Evolutionary conservation across 2,329 filamentous ascomycete species (phyloP).

Genomic region (Septoria linicola): DNA sequence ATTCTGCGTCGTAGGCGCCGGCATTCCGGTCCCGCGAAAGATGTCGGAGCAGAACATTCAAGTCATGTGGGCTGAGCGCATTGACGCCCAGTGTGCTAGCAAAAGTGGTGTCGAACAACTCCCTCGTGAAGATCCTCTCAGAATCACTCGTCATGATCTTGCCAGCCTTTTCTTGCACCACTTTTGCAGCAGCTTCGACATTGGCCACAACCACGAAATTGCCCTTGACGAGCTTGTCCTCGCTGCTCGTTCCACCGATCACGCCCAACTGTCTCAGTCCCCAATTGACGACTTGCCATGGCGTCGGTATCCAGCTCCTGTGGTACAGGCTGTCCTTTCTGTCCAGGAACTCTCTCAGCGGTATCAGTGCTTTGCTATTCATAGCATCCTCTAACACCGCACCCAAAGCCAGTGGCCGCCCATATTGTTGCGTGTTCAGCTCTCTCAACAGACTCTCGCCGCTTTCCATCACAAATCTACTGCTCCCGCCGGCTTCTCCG

Average conservation of each 20-base stretch:
- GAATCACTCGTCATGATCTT: constrained; percentile 38
- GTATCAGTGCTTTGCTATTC: constrained; percentile 66
- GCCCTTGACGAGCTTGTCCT: constrained; percentile 60
- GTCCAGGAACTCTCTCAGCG: constrained; percentile 65
- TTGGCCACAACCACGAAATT: constrained; percentile 67
- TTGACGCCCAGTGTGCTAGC: constrained; percentile 28
- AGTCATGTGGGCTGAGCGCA: constrained; percentile 43
- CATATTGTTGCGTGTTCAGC: constrained; percentile 74
- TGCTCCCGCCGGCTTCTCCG: constrained; percentile 36
- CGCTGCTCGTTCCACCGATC: constrained; percentile 28
- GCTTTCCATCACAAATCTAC: constrained; percentile 53
- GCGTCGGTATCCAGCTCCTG: constrained; percentile 65
- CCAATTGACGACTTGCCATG: constrained; percentile 73
- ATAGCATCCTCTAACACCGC: constrained; percentile 77
- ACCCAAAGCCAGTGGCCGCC: constrained; percentile 75
- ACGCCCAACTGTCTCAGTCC: constrained; percentile 61
- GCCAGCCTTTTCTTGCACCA: constrained; percentile 38
- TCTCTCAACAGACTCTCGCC: constrained; percentile 66
- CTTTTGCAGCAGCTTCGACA: constrained; percentile 52
- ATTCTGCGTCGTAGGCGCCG: constrained; percentile 31
- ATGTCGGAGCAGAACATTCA: constrained; percentile 48
- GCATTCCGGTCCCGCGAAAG: constrained; percentile 54
- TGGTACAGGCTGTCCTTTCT: constrained; percentile 70
- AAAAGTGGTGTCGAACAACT: constrained; percentile 34
- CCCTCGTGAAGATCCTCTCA: constrained; percentile 36